Base-by-base conservation (phyloP, 2,329 filamentous ascomycete genomes). In the Epichloe amarillans region DNA sequence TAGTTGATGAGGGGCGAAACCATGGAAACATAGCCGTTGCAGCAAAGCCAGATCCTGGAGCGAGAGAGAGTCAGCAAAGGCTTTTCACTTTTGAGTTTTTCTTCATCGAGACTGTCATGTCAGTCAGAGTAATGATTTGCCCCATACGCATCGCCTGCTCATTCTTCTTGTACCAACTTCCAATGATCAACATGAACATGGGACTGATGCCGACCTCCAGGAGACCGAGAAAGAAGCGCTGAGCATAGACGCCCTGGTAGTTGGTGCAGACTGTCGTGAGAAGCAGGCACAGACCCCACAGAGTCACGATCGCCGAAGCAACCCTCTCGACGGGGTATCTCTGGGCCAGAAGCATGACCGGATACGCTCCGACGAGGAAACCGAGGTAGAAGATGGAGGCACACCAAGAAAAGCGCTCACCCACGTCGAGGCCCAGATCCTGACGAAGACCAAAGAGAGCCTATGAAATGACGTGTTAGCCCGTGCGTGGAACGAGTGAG, bases 1-100 rank as follows among this genome's bases (percentile, higher is more conserved):
- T 80, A 81, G 2, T 75, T 76, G n/a, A 80, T 70, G 1, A 80
- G 61, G 61, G 72, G 76, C 12, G 78, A 79, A 50, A 82, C 75
- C 72, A 79, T 78, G 10, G 75, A 78, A 3, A 76, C 77, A n/a
- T 81, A 68, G 3, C 79, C 79, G 55, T 80, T 80, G 52, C 54
- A 58, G 50, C 48, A 55, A 47, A 58, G 57, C 44, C 57, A 57
- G 4, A 69, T 53, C 0, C 68, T 68, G 21, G 10, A 23, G 4
- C 15, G 23, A 39, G 12, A 37, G 12, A 46, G 8, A 35, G 21
- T 47, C 23, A 47, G 46, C 36, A 39, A 30, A 11, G 30, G 1
- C 1, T 4, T 30, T 35, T 33, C 19, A 21, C 19, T 14, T 2
- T 41, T 2, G 5, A 21, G 19, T 41, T 41, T 14, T 23, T 21